Percentiles rank a stretch among this genome's conserved stretches.
Conservation (phyloP, 805 yeast species). For the Citeromyces matritensis region DNA sequence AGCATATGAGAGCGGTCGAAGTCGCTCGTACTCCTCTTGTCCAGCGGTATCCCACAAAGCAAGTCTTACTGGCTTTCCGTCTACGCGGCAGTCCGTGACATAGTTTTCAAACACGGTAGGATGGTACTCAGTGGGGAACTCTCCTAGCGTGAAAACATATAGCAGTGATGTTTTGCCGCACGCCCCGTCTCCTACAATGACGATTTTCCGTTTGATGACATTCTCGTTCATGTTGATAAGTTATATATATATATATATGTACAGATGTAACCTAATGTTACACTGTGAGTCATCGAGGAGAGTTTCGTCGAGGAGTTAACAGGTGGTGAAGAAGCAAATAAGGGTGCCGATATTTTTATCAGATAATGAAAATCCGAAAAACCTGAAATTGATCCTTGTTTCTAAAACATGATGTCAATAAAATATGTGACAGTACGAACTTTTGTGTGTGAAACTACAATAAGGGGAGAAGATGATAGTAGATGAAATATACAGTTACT, state of each 20-base stretch:
- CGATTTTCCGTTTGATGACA: conserved; percentile 54
- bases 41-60: conserved; percentile 93
- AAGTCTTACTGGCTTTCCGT: conserved; percentile 79
- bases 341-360: no score
- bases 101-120: conserved; percentile 94
- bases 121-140: conserved; percentile 83
- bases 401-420: no score
- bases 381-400: no score
- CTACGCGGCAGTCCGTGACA: conserved; percentile 88
- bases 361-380: no score
- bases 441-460: no score
- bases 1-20: conserved; percentile 78
- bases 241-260: not conserved
- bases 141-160: conserved; percentile 87
- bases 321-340: no score
- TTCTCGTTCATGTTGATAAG: conserved; percentile 7
- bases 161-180: conserved; percentile 86
- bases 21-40: conserved; percentile 88
- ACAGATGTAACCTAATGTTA: not conserved
- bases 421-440: no score
- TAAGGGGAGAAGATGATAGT: no score
- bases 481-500: no score
- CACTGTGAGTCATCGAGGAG: no score
- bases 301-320: no score
- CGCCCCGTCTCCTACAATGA: conserved; percentile 91